Percentiles rank a stretch among this genome's conserved stretches.
Evolutionary conservation across 108 stramenopile species (phyloP).

Genomic region (Cyclotella sp.): DNA sequence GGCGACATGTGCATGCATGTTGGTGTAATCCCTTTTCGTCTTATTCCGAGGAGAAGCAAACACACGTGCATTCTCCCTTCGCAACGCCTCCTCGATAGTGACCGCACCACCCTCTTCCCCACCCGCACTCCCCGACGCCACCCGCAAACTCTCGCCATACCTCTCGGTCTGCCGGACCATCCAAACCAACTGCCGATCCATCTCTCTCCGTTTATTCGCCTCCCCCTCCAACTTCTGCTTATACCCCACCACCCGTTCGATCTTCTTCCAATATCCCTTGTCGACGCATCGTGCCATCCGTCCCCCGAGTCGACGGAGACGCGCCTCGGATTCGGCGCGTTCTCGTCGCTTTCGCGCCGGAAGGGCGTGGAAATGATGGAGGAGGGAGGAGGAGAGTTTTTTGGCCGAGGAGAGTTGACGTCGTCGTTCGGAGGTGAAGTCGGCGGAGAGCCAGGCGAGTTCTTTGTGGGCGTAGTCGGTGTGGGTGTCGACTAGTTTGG

Average conservation of each 20-base stretch:
- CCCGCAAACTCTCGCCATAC: conserved; percentile 65
- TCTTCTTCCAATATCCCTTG: conserved; percentile 72
- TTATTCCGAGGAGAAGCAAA: not conserved
- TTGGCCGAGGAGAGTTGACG: conserved; percentile 69
- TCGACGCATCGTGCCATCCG: conserved; percentile 52
- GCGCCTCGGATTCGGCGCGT: conserved; percentile 58
- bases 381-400: conserved; percentile 55
- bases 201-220: conserved; percentile 65
- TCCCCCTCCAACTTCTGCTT: conserved; percentile 80
- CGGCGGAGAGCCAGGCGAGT: conserved; percentile 73
- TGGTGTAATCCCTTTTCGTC: conserved; percentile 22
- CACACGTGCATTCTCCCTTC: not conserved
- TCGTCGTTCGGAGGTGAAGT: conserved; percentile 84
- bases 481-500: conserved; percentile 68
- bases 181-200: conserved; percentile 85
- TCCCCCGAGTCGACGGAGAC: conserved; percentile 60
- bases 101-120: conserved; percentile 18
- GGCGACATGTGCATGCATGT: conserved; percentile 29
- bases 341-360: conserved; percentile 51
- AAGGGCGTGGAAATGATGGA: conserved; percentile 55
- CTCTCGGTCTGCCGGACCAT: conserved; percentile 86
- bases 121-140: conserved; percentile 10
- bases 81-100: conserved; percentile 73
- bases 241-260: conserved; percentile 84
- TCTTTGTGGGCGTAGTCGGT: conserved; percentile 87